These are phyloP conservation scores for Debaryomycetaceae sp. DNA, from an alignment of 1,139 yeast species.

Conservation along the genomic window DNA sequence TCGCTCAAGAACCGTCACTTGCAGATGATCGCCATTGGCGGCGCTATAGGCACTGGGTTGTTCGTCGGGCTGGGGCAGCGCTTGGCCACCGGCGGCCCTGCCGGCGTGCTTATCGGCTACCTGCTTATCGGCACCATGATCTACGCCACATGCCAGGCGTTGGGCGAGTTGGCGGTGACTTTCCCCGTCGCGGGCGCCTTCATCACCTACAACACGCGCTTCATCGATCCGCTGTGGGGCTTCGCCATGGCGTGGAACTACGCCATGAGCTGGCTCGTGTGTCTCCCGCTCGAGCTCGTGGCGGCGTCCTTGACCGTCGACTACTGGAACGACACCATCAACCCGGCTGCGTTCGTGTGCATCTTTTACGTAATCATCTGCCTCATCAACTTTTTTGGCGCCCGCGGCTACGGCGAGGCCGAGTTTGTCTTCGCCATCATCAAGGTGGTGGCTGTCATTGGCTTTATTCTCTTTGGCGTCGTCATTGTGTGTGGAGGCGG, in stretches of 20 bases:
- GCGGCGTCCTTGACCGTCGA: conserved; percentile 28
- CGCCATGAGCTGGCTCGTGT: conserved; percentile 22
- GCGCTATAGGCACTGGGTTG: conserved; percentile 40
- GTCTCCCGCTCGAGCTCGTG: conserved; percentile 26
- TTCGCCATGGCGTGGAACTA: conserved; percentile 43
- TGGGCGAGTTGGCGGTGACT: conserved; percentile 36
- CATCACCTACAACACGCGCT: conserved; percentile 33
- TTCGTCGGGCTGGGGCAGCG: conserved; percentile 33
- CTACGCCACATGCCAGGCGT: conserved; percentile 30
- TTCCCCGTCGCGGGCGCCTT: conserved; percentile 40
- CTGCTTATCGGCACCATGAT: conserved; percentile 26
- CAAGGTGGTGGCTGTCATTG: conserved; percentile 28
- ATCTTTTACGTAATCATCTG: conserved; percentile 26
- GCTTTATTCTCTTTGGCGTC: conserved; percentile 26
- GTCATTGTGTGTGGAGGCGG: conserved; percentile 32
- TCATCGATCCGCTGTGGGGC: conserved; percentile 34
- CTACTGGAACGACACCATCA: conserved; percentile 25
- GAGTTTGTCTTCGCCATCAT: conserved; percentile 28
- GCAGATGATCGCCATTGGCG: conserved; percentile 40
- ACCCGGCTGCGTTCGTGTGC: conserved; percentile 29
- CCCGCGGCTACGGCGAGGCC: conserved; percentile 30
- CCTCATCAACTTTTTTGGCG: conserved; percentile 30
- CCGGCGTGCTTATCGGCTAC: conserved; percentile 32
- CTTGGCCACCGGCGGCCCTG: conserved; percentile 33
- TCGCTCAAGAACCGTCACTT: conserved; percentile 35